Percentiles rank a stretch among this genome's conserved stretches.
Evolutionary conservation across 352 stramenopile genomes (phyloP).

Genomic region (Globisporangium uncinulatum): DNA sequence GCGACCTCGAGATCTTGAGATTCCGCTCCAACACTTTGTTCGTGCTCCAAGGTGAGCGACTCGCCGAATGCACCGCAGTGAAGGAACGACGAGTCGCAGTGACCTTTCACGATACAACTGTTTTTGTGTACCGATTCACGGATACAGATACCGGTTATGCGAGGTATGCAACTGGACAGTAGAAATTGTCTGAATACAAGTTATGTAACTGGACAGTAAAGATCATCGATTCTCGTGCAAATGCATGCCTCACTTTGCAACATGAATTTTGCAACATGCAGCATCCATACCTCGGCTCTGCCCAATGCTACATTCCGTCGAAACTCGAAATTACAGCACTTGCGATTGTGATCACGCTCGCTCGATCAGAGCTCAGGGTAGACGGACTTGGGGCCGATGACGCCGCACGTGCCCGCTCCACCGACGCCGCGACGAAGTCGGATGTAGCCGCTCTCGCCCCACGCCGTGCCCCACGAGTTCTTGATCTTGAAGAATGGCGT

Average conservation of each 20-base stretch:
- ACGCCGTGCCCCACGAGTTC: conserved; percentile 95
- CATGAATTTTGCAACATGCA: no score
- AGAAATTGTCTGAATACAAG: no score
- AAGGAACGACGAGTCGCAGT: no score
- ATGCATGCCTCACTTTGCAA: neutral
- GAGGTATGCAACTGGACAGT: no score
- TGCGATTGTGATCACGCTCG: neutral
- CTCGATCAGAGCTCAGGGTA: conserved; percentile 37
- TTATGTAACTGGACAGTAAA: no score
- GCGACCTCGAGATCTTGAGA: neutral
- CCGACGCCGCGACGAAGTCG: conserved; percentile 79
- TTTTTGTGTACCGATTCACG: no score
- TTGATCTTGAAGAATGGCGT: conserved; percentile 92
- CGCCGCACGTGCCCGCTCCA: conserved; percentile 44
- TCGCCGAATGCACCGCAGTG: neutral
- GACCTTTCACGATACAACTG: no score
- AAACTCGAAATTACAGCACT: no score
- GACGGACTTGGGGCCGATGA: conserved; percentile 52
- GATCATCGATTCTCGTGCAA: neutral
- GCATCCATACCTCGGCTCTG: neutral
- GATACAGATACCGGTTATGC: no score
- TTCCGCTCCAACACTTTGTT: neutral
- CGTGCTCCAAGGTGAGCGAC: neutral
- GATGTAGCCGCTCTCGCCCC: conserved; percentile 94
- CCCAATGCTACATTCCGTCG: neutral